Evolutionary conservation across 2,329 filamentous ascomycete species (phyloP).

Genomic region (Emericellopsis cladophorae): DNA sequence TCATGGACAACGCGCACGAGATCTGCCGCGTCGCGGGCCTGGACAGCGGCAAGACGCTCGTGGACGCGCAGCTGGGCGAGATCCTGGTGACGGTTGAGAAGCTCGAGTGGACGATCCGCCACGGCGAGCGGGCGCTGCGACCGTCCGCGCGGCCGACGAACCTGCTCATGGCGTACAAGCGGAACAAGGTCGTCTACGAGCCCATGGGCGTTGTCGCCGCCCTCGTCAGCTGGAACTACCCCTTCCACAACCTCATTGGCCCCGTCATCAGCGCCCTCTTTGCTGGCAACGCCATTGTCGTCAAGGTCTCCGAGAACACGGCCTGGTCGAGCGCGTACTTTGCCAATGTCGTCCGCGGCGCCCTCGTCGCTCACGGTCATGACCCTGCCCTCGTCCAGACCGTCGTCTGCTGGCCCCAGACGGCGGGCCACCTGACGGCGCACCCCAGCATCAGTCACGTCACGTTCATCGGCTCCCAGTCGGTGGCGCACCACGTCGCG

Average conservation of each 20-base stretch:
- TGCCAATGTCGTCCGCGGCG: constrained; percentile 61
- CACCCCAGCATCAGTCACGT: constrained; percentile 78
- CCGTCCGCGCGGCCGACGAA: constrained; percentile 72
- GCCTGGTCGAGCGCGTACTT: constrained; percentile 88
- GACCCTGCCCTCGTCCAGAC: constrained; percentile 72
- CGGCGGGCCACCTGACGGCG: constrained; percentile 69
- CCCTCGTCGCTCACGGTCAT: constrained; percentile 72
- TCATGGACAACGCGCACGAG: constrained; percentile 79
- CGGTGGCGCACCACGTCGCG: constrained; percentile 80
- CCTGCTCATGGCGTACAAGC: constrained; percentile 90
- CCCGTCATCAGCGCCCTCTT: constrained; percentile 87
- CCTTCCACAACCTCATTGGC: constrained; percentile 89
- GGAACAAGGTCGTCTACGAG: constrained; percentile 81
- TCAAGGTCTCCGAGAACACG: constrained; percentile 92
- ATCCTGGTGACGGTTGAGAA: constrained; percentile 91
- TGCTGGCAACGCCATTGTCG: constrained; percentile 78
- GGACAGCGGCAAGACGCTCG: constrained; percentile 91
- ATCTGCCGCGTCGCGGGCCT: constrained; percentile 79
- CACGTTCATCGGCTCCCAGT: constrained; percentile 81
- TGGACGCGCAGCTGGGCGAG: constrained; percentile 89
- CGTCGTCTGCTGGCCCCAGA: constrained; percentile 76
- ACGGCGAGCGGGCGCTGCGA: constrained; percentile 71
- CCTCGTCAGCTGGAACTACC: constrained; percentile 93
- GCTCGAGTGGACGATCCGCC: constrained; percentile 82
- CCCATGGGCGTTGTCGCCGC: constrained; percentile 87